Evolutionary conservation across 2,329 filamentous ascomycete genomes (phyloP), one percentile per base, ranked within the genome.

Genomic region (Didymella exigua): DNA sequence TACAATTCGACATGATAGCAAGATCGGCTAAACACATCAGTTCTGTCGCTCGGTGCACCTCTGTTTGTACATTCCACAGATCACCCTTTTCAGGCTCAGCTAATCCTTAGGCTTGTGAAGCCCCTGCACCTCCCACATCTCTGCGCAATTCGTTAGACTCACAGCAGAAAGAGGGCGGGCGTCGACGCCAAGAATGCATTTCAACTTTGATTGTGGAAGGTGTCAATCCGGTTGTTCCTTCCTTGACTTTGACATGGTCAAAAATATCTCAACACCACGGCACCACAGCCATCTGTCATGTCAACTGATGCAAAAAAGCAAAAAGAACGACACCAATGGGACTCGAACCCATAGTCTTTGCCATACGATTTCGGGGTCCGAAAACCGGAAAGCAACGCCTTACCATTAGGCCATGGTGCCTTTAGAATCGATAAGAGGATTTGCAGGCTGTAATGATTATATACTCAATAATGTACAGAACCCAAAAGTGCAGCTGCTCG

Each of bases 331-430:
- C 72, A 71, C 66, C 69, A 68, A 67, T 62, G 73, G 67, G 74
- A 76, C 75, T 76, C 73, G 74, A 76, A 76, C 74, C 67, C 73
- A 65, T 71, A 76, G 73, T 76, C 74, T 76, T 75, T 76, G 72
- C 74, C 74, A 76, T 7, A 9, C 9, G 5, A 26, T 30, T 13
- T 30, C 26, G 5, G 5, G 10, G 26, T 27, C 10, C 26, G 26
- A 27, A 10, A 11, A 30, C 74, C 74, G 74, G 74, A 76, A 76
- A 76, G 74, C 71, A 75, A 75, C 73, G 72, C 73, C 72, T 75
- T 76, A 75, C 73, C 74, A 76, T 76, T 76, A 75, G 73, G 74
- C 74, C 74, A 76, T 68, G 70, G 67, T 70, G 71, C 70, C 70
- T 9, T 11, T 5, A 37, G 13, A 33, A 50, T 55, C 13, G 46